phyloP scores from a whole-genome alignment of 2,329 filamentous ascomycete species.

The Ophiostoma tasmaniense region DNA sequence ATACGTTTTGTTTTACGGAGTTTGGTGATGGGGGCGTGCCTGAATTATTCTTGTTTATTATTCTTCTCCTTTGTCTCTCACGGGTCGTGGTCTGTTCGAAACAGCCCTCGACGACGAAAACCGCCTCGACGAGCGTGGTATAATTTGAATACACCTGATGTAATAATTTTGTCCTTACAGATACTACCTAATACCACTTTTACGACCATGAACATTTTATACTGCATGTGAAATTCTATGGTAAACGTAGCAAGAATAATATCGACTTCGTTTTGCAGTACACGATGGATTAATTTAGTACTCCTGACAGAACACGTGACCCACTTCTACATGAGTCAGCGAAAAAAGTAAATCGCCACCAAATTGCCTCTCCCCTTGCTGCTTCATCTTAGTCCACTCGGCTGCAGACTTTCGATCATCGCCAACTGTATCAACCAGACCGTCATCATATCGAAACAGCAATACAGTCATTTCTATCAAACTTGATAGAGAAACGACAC shows the following conservation, averaged over 20 bases:
- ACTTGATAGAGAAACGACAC: neutral
- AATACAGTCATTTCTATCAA: neutral
- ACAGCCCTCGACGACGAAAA: constrained; percentile 6
- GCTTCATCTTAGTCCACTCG: neutral
- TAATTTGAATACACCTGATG: constrained; percentile 15
- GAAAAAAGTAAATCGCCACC: neutral
- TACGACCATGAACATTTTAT: neutral
- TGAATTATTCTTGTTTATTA: neutral
- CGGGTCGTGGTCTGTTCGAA: neutral
- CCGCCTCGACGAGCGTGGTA: constrained; percentile 1
- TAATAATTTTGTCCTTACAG: constrained; percentile 9
- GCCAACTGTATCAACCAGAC: neutral
- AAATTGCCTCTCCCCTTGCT: neutral
- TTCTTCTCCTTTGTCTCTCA: neutral
- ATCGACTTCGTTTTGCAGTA: too few species aligned
- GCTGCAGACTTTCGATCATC: neutral
- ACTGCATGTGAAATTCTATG: too few species aligned
- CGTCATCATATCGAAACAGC: neutral
- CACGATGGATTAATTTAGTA: too few species aligned
- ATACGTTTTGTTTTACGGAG: constrained; percentile 8
- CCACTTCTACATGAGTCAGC: neutral
- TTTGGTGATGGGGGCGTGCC: constrained; percentile 6
- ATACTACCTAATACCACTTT: constrained; percentile 1
- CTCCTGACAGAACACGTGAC: neutral
- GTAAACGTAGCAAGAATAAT: too few species aligned